These are phyloP conservation scores for Trichomonas gallinae DNA, from an alignment of 208 protist genomes.

Conservation along the genomic window DNA sequence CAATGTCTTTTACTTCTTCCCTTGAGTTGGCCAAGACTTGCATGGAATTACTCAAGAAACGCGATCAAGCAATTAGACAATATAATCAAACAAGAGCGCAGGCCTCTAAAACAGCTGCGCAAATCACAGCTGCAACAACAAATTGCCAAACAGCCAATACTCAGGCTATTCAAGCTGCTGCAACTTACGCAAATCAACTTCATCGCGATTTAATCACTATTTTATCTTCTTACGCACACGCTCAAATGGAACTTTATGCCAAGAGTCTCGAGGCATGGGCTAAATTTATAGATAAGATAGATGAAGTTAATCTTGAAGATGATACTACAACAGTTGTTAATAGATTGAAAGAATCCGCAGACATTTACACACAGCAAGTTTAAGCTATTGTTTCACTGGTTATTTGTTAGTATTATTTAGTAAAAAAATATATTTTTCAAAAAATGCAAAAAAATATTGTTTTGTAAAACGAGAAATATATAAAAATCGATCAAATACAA, in stretches of 20 bases:
- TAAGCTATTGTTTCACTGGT: too few species aligned
- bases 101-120: neutral
- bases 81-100: neutral
- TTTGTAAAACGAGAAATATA: too few species aligned
- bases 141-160: neutral
- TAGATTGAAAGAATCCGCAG: neutral
- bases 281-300: neutral
- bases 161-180: neutral
- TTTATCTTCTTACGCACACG: neutral
- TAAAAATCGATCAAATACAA: too few species aligned
- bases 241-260: neutral
- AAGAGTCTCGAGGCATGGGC: neutral
- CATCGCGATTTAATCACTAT: neutral
- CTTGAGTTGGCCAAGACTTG: neutral
- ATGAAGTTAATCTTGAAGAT: neutral
- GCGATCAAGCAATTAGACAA: neutral
- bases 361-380: neutral
- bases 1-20: neutral
- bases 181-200: neutral
- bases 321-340: neutral
- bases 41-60: neutral
- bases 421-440: too few species aligned
- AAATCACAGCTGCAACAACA: neutral
- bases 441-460: too few species aligned
- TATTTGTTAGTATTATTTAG: too few species aligned